Percentiles rank a stretch among this genome's conserved stretches.
Evolutionary conservation across 2,329 filamentous ascomycete species (phyloP).

Genomic region (Trichoderma arundinaceum): DNA sequence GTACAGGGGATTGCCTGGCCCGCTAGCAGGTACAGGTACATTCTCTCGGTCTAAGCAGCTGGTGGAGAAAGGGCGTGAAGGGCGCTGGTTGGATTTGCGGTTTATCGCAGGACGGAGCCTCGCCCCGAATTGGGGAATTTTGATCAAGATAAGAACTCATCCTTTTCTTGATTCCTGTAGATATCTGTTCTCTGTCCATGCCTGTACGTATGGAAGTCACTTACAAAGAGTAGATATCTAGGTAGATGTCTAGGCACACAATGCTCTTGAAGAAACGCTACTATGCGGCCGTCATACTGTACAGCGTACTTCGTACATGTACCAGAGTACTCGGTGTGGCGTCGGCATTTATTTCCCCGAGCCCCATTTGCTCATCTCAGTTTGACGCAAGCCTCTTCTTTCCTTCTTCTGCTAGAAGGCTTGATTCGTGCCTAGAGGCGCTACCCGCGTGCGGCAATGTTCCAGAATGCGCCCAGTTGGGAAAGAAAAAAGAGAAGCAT

Average conservation of each 20-base stretch:
- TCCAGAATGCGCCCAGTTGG: slow-evolving; percentile 21
- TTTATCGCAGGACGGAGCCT: background rate
- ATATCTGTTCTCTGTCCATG: background rate
- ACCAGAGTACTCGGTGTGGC: slow-evolving; percentile 2
- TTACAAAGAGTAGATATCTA: background rate
- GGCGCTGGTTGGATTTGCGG: background rate
- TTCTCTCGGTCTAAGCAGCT: background rate
- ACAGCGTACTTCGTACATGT: background rate
- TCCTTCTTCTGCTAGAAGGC: background rate
- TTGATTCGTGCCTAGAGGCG: background rate
- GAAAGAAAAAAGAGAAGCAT: background rate
- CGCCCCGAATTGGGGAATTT: background rate
- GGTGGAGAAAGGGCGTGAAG: background rate
- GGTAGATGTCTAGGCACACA: background rate
- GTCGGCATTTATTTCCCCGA: slow-evolving; percentile 22
- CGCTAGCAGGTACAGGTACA: slow-evolving; percentile 14
- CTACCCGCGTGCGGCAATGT: slow-evolving; percentile 14
- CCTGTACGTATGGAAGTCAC: background rate
- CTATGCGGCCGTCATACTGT: no score
- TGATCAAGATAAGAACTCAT: slow-evolving; percentile 5
- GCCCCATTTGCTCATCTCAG: slow-evolving; percentile 14
- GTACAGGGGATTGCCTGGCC: background rate
- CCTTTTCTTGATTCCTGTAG: background rate
- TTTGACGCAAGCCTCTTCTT: slow-evolving; percentile 10
- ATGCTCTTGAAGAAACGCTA: no score